A percentile compares a stretch with the other conserved stretches of the same genome.
Evolutionary conservation across 805 yeast species (phyloP).

Genomic region (Saccharomycopsis olivae): DNA sequence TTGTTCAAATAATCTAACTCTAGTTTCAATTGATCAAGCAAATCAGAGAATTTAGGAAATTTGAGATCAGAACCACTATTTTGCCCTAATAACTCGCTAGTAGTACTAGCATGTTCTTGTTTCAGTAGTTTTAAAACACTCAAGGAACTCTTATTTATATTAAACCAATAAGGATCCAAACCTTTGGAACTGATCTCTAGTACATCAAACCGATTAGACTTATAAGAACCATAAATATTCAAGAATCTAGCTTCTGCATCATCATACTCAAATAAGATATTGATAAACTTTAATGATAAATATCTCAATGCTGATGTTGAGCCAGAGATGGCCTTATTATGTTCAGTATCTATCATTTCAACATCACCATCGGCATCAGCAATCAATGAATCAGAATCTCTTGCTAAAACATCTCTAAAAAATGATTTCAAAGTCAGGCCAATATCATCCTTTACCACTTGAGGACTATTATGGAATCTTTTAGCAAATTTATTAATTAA

Average conservation of each 20-base stretch:
- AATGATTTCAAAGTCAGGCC: constrained; percentile 7
- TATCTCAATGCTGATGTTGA: constrained; percentile 45
- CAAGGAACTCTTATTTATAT: constrained; percentile 34
- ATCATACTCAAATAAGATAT: constrained; percentile 51
- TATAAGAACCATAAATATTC: constrained; percentile 53
- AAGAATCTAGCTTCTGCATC: constrained; percentile 60
- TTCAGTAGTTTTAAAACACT: constrained; percentile 5
- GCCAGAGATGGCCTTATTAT: constrained; percentile 21
- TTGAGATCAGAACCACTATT: constrained; percentile 25
- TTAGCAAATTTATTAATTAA: constrained; percentile 38
- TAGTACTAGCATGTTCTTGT: constrained; percentile 20
- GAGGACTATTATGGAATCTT: constrained; percentile 6
- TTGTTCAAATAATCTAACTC: constrained; percentile 22
- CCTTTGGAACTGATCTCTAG: constrained; percentile 75
- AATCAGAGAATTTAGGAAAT: constrained; percentile 46
- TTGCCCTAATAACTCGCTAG: constrained; percentile 34
- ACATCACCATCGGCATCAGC: constrained; percentile 7
- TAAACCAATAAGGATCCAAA: constrained; percentile 74
- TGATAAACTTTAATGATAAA: constrained; percentile 53
- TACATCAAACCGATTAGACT: constrained; percentile 55
- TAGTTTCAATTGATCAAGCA: constrained; percentile 25
- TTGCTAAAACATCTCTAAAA: constrained; percentile 9
- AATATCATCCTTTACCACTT: not conserved
- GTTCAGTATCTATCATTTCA: not conserved
- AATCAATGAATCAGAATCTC: constrained; percentile 19